A percentile compares a stretch with the other conserved stretches of the same genome.
Conservation (phyloP, 208 protist genomes). For the Wallacemonas sp. region DNA sequence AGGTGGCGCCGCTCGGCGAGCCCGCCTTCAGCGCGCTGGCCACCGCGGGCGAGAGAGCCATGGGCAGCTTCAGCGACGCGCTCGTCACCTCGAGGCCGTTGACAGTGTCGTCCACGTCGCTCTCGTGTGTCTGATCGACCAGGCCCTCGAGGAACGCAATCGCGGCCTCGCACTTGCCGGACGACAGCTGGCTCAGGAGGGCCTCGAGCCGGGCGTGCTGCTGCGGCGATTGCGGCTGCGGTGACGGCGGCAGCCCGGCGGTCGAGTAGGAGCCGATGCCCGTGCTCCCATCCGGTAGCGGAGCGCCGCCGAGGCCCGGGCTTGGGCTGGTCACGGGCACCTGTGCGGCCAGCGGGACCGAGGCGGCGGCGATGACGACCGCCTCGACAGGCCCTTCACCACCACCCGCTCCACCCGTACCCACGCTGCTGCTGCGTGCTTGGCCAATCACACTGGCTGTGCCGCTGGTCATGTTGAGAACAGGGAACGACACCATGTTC, state of each 20-base stretch:
- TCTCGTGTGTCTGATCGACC: constrained; percentile 23
- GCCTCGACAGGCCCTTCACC: neutral
- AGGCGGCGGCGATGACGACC: neutral
- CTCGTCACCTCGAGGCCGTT: constrained; percentile 6
- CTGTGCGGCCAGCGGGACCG: neutral
- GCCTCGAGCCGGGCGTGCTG: constrained; percentile 29
- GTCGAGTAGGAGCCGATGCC: neutral
- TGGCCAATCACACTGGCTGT: neutral
- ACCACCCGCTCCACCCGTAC: neutral
- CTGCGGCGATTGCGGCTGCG: constrained; percentile 20
- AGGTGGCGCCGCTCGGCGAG: no score
- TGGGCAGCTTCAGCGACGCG: no score
- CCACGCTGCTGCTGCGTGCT: no score
- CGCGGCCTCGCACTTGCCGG: constrained; percentile 46
- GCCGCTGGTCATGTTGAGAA: neutral
- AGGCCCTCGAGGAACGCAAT: constrained; percentile 71
- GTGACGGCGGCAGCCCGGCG: neutral
- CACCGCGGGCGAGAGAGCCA: no score
- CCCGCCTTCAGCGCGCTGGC: no score
- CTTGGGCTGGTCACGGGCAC: no score
- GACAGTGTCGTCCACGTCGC: constrained; percentile 12
- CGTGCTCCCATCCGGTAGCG: no score
- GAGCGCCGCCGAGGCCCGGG: no score
- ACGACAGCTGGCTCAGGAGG: constrained; percentile 53
- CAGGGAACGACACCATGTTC: constrained; percentile 4